phyloP scores from a whole-genome alignment of 148 eudicot species.

The Fagopyrum esculentum region DNA sequence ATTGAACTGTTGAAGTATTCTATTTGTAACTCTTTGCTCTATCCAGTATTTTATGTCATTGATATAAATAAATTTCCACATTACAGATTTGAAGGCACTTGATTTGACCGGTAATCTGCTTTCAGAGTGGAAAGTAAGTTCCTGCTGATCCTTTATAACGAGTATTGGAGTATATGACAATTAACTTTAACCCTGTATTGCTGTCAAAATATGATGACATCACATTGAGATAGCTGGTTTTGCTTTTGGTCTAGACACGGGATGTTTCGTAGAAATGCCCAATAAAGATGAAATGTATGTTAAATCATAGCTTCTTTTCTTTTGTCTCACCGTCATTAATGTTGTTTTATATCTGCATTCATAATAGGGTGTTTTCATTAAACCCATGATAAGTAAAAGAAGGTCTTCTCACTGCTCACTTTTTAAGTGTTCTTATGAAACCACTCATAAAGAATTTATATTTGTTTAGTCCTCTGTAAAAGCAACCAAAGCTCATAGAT shows the following conservation, averaged over 20 bases:
- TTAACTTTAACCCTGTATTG: neutral
- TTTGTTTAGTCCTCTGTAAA: too few species aligned
- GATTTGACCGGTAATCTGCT: conserved; percentile 93
- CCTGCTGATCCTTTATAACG: neutral
- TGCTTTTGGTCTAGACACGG: neutral
- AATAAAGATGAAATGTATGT: too few species aligned
- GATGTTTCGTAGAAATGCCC: neutral
- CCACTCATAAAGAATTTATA: neutral
- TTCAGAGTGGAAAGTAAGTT: conserved; percentile 72
- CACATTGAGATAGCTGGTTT: neutral
- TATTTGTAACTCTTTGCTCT: neutral
- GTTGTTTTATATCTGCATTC: too few species aligned
- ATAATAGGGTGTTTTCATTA: too few species aligned
- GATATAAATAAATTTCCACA: conserved; percentile 12
- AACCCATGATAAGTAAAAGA: too few species aligned
- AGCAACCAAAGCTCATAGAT: too few species aligned
- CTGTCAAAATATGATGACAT: neutral
- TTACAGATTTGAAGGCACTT: conserved; percentile 86
- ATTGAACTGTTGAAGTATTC: neutral
- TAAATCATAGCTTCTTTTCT: too few species aligned
- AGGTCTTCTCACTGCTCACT: too few species aligned
- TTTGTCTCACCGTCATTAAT: too few species aligned
- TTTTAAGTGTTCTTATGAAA: neutral
- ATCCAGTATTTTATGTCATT: neutral
- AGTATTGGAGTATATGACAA: neutral